Evolutionary conservation across 208 protist genomes (phyloP), one percentile per base, ranked within the genome.

Genomic region (Leptomonas seymouri): DNA sequence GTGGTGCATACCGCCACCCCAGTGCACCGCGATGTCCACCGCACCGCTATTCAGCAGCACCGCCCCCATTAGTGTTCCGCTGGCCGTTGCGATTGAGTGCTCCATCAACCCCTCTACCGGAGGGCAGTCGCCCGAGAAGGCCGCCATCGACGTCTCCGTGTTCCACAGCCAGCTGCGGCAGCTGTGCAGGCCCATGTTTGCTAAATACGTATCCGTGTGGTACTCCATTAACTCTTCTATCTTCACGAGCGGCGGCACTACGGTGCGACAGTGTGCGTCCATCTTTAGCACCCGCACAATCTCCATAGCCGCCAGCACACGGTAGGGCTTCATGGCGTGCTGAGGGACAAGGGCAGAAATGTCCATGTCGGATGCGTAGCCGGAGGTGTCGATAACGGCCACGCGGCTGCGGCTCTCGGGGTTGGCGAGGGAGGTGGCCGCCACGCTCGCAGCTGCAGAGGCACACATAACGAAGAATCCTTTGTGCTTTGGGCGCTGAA

Each of bases 1-100:
- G 82, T 99, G 98, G 78, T 99, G 98, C 75, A 99, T 91, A 23
- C 99, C 99, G 42, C 99, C 99, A 42, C 97, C 93, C 98, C 99
- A 99, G 89, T 99, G 99, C 71, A 99, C 98, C 15, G 98, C 98
- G 59, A 81, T 84, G 61, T 94, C 85, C 28, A 74, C 91, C 39
- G 77, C 78, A 6, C 87, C 85, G 67, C 81, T 90, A 69, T 96
- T 96, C 36, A 96, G 73, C 44, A 96, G 77, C 41, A 94, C 80
- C 44, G 91, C 91, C 9, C 85, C 91, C 87, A 94, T 94, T 45
- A 96, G 59, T 16, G 87, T 91, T 23, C 91, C 91, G 42, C 89
- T 94, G 6, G 85, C 91, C 28, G 84, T 94, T 4, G 89, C 89
- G 23, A 96, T 36, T 20, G 91, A 93, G 68, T 96, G 89, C 67